Conservation (phyloP, 2,329 filamentous ascomycete genomes). For the Cytospora leucostoma region DNA sequence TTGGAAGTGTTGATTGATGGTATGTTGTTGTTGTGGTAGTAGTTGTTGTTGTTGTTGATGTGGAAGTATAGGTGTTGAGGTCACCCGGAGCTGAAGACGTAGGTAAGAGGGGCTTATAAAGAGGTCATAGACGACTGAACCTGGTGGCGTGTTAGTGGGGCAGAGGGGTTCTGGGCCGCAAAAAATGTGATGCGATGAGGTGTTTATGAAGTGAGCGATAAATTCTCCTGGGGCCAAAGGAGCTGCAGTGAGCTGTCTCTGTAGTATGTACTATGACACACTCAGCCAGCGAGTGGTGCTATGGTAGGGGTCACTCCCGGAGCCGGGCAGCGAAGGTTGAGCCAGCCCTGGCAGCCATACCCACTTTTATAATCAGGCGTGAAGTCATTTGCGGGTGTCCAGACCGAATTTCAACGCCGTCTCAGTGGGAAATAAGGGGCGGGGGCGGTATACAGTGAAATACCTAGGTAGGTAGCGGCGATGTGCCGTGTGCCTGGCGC, state of each 20-base stretch:
- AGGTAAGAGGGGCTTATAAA: slow-evolving; percentile 23
- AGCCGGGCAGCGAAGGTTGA: background rate
- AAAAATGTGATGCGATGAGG: slow-evolving; percentile 26
- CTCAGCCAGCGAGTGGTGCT: slow-evolving; percentile 16
- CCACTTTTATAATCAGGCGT: slow-evolving; percentile 22
- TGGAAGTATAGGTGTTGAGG: slow-evolving; percentile 8
- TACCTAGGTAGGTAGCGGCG: background rate
- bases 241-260: slow-evolving; percentile 7
- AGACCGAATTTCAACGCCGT: background rate
- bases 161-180: slow-evolving; percentile 19
- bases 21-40: background rate
- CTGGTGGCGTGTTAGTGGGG: slow-evolving; percentile 24
- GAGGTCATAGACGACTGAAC: slow-evolving; percentile 4
- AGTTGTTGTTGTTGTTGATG: slow-evolving; percentile 4
- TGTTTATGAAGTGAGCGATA: slow-evolving; percentile 27
- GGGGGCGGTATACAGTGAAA: slow-evolving; percentile 4
- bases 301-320: slow-evolving; percentile 15
- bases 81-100: slow-evolving; percentile 9
- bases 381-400: slow-evolving; percentile 18
- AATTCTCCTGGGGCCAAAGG: slow-evolving; percentile 21
- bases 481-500: background rate
- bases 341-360: background rate
- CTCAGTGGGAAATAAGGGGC: background rate
- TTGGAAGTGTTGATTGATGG: background rate
- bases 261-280: slow-evolving; percentile 15